phyloP scores from a whole-genome alignment of 192 early-diverging fungal species.

The Backusella luteola region DNA sequence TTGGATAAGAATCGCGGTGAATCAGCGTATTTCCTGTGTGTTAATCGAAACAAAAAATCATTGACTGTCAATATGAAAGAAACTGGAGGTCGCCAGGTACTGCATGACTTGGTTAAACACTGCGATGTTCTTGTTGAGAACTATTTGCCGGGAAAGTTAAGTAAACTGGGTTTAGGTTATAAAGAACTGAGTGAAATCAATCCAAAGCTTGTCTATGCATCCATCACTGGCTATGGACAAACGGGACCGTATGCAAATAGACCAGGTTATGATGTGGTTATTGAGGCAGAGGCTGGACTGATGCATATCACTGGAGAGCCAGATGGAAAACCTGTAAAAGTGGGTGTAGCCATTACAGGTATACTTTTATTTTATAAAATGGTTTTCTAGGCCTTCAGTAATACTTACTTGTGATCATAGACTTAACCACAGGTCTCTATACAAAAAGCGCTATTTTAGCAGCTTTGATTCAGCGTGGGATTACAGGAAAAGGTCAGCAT shows the following conservation, averaged over 20 bases:
- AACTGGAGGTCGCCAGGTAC: conserved; percentile 57
- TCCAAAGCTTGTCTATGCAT: conserved; percentile 81
- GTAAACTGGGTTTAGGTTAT: conserved; percentile 72
- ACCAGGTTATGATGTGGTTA: conserved; percentile 90
- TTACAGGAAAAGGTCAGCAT: conserved; percentile 74
- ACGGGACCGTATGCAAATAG: conserved; percentile 75
- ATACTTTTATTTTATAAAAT: conserved; percentile 16
- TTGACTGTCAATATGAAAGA: conserved; percentile 85
- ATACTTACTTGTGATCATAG: background rate
- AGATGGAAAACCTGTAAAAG: conserved; percentile 83
- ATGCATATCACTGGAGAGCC: conserved; percentile 97
- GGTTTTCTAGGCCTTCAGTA: background rate
- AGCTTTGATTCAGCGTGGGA: conserved; percentile 66
- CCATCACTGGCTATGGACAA: conserved; percentile 86
- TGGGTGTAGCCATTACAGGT: conserved; percentile 96
- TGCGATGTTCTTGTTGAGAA: conserved; percentile 91
- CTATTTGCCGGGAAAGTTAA: conserved; percentile 87
- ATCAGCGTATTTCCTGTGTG: conserved; percentile 86
- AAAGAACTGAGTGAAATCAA: conserved; percentile 65
- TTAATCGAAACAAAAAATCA: conserved; percentile 92
- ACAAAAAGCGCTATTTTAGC: conserved; percentile 91
- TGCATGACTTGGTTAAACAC: conserved; percentile 62
- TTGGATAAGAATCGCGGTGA: conserved; percentile 47
- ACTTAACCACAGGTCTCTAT: conserved; percentile 62
- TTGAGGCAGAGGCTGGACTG: conserved; percentile 86